Base-by-base conservation (phyloP, 108 stramenopile genomes). In the Conticribra weissflogii region DNA sequence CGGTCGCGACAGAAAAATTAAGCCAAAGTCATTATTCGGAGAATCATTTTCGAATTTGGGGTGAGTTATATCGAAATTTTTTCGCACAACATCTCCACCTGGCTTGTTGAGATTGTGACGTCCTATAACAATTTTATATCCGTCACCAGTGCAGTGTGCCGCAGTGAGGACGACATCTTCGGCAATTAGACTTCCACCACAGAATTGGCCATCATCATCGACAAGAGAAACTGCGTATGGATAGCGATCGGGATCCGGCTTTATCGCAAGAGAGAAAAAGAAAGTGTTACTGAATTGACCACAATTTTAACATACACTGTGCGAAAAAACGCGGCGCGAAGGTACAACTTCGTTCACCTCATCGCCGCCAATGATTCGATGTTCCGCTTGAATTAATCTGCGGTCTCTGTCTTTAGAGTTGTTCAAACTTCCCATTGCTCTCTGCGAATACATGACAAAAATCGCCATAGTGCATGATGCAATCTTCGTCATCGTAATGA, bases 101-200 rank as follows among this genome's bases (percentile, higher is more conserved):
- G 52, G 51, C 1, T 54, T 47, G 17, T 36, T 46, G 5, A 74
- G 55, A 58, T 65, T 34, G 57, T 64, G 59, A 4, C 60, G 68
- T 1, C 74, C 67, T 16, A 76, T 54, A 2, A 63, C 62, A 41
- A 79, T 55, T 14, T 61, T 45, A 52, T 66, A 66, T 15, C 21
- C 18, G 17, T 65, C 68, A 30, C 78, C 74, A 15, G 64, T 65
- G 50, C 82, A 83, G 48, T 83, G 82, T 3, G 81, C 81, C 1
- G 81, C 81, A 23, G 72, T 74, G 1, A 82, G 59, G 0, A 82
- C 62, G 15, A 78, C 72, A 0, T 73, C 64, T 8, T 25, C 15
- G 2, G 66, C 66, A 36, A 82, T 68, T 8, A 82, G 50, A 19
- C 66, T 59, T 19, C 77, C 81, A 27, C 73, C 74, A 41, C 74